Conservation (phyloP, 805 yeast genomes). For the Yarrowia phangngaensis region DNA sequence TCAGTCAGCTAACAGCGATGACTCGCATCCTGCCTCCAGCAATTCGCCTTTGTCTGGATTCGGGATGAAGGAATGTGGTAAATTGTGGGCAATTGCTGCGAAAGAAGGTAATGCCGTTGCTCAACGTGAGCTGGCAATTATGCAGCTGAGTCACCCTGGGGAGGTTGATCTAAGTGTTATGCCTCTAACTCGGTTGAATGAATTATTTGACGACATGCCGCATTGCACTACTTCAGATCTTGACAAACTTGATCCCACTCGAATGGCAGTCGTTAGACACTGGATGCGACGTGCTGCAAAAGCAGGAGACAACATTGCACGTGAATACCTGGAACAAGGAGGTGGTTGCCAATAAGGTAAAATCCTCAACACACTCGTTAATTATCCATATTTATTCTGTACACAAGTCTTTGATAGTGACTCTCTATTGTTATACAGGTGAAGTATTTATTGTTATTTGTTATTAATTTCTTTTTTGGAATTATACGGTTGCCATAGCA, state of each 20-base stretch:
- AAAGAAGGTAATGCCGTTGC: slow-evolving; percentile 35
- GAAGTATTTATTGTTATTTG: slow-evolving; percentile 15
- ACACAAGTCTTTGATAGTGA: no score
- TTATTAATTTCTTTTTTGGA: no score
- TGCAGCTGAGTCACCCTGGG: slow-evolving; percentile 36
- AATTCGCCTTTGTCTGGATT: slow-evolving; percentile 30
- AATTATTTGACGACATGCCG: slow-evolving; percentile 30
- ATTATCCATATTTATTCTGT: no score
- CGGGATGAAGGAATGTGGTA: slow-evolving; percentile 33
- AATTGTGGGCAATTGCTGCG: slow-evolving; percentile 36
- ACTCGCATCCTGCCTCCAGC: neutral
- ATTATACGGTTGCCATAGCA: slow-evolving; percentile 7
- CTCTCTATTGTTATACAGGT: no score
- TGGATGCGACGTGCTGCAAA: slow-evolving; percentile 35
- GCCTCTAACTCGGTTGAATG: slow-evolving; percentile 33
- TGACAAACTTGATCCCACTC: slow-evolving; percentile 35
- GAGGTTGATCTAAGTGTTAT: slow-evolving; percentile 32
- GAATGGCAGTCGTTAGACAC: slow-evolving; percentile 36
- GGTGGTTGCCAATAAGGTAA: slow-evolving; percentile 5
- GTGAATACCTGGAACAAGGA: slow-evolving; percentile 33
- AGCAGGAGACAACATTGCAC: slow-evolving; percentile 35
- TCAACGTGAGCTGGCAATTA: slow-evolving; percentile 35
- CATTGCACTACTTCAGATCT: slow-evolving; percentile 29
- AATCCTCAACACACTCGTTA: neutral
- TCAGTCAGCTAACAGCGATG: slow-evolving; percentile 28